Conservation (phyloP, 208 protist species). For the Leishmania guyanensis region DNA sequence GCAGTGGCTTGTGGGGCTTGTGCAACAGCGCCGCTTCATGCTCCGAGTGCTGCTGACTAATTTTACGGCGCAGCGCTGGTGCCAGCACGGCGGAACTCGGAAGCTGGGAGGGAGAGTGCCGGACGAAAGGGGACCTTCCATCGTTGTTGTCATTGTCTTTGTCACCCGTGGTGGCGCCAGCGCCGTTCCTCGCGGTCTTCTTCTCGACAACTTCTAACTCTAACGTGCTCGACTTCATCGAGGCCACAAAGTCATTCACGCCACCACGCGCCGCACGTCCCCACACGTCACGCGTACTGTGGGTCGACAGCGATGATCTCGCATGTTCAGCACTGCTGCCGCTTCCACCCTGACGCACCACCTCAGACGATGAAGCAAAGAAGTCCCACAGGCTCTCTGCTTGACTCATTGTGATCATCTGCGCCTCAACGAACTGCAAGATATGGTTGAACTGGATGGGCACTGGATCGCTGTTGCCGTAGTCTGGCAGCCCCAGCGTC, state of each 20-base stretch:
- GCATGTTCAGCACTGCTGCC: neutral
- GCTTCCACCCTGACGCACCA: neutral
- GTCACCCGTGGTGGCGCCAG: neutral
- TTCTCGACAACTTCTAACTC: neutral
- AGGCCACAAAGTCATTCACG: neutral
- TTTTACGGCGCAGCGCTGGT: constrained; percentile 44
- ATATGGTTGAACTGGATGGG: constrained; percentile 78
- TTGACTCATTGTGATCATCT: constrained; percentile 78
- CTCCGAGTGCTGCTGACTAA: constrained; percentile 38
- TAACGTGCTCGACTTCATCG: neutral
- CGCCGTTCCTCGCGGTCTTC: neutral
- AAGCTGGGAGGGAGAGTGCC: constrained; percentile 11
- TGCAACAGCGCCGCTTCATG: constrained; percentile 16
- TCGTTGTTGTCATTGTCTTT: constrained; percentile 3
- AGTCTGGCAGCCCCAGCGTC: constrained; percentile 48
- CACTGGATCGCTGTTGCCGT: constrained; percentile 48
- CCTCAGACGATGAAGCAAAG: constrained; percentile 30
- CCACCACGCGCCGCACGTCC: neutral
- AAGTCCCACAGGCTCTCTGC: constrained; percentile 79
- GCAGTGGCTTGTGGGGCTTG: constrained; percentile 10
- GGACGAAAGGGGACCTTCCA: constrained; percentile 17
- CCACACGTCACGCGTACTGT: neutral
- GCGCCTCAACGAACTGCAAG: constrained; percentile 72
- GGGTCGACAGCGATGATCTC: neutral
- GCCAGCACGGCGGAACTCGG: constrained; percentile 33